Conservation (phyloP, 495 filamentous ascomycete species). For the Aspergillus sclerotiicarbonarius region DNA sequence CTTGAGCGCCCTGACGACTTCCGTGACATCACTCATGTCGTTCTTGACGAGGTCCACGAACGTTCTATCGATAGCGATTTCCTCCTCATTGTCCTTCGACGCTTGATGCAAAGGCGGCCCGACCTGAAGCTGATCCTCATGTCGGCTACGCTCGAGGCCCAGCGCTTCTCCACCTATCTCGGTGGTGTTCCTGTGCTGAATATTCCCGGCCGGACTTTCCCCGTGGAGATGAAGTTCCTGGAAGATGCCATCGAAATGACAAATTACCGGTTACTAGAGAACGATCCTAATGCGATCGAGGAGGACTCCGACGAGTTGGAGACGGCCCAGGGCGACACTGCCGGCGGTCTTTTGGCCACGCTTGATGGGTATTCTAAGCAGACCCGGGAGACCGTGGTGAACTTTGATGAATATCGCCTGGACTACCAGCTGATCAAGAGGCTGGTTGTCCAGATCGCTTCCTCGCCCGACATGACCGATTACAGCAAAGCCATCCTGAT, state of each 20-base stretch:
- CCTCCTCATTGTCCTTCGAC: conserved; percentile 82
- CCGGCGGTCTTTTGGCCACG: conserved; percentile 40
- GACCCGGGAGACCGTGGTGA: conserved; percentile 68
- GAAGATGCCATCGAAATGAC: conserved; percentile 90
- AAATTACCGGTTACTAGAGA: conserved; percentile 60
- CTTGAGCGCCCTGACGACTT: conserved; percentile 83
- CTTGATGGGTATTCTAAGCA: conserved; percentile 70
- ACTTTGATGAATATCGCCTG: conserved; percentile 83
- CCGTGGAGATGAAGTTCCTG: conserved; percentile 80
- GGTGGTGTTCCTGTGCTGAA: conserved; percentile 79
- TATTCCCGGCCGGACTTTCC: conserved; percentile 90
- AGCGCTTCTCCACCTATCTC: conserved; percentile 85
- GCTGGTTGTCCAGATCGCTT: conserved; percentile 70
- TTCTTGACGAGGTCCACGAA: conserved; percentile 95
- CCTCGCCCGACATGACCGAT: conserved; percentile 55
- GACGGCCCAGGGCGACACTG: conserved; percentile 30
- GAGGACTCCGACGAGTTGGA: conserved; percentile 52
- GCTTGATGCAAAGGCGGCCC: conserved; percentile 67
- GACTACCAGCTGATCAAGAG: conserved; percentile 78
- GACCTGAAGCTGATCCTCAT: conserved; percentile 85
- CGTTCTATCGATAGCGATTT: conserved; percentile 95
- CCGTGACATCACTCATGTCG: conserved; percentile 82
- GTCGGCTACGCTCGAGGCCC: conserved; percentile 93
- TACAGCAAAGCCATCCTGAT: conserved; percentile 90
- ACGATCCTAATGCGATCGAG: conserved; percentile 41